Conservation (phyloP, 805 yeast species). For the Diddensiella santjacobensis region DNA sequence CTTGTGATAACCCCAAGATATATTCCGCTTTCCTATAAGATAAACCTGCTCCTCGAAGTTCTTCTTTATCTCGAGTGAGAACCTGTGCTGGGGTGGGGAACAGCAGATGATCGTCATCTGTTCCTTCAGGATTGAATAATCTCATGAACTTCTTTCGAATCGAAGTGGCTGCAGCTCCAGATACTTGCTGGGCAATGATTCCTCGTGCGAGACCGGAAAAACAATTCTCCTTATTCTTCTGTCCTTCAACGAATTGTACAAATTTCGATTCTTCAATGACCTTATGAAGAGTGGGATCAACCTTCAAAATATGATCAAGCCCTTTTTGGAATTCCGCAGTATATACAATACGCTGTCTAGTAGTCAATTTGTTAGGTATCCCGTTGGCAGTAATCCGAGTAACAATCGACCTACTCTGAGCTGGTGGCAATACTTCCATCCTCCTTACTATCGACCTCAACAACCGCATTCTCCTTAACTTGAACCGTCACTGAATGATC, state of each 20-base stretch:
- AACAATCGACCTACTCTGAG: constrained; percentile 1
- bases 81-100: constrained; percentile 55
- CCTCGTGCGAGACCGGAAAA: constrained; percentile 23
- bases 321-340: constrained; percentile 36
- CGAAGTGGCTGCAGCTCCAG: constrained; percentile 72
- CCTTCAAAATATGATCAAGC: constrained; percentile 31
- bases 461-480: constrained; percentile 1
- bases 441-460: background rate
- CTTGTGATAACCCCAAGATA: constrained; percentile 53
- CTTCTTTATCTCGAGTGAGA: constrained; percentile 40
- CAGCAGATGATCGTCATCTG: constrained; percentile 17
- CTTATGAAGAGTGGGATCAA: constrained; percentile 39
- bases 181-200: constrained; percentile 35
- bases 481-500: constrained; percentile 1
- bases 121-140: constrained; percentile 25
- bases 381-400: background rate
- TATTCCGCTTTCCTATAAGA: constrained; percentile 67
- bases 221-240: constrained; percentile 5
- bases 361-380: background rate
- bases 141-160: constrained; percentile 48
- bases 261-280: constrained; percentile 30
- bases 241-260: constrained; percentile 24
- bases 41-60: constrained; percentile 61
- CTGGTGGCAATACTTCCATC: background rate
- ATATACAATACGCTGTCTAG: constrained; percentile 19